Evolutionary conservation across 2,329 filamentous ascomycete species (phyloP), one percentile per base, ranked within the genome.

Genomic region (Seiridium unicorne): DNA sequence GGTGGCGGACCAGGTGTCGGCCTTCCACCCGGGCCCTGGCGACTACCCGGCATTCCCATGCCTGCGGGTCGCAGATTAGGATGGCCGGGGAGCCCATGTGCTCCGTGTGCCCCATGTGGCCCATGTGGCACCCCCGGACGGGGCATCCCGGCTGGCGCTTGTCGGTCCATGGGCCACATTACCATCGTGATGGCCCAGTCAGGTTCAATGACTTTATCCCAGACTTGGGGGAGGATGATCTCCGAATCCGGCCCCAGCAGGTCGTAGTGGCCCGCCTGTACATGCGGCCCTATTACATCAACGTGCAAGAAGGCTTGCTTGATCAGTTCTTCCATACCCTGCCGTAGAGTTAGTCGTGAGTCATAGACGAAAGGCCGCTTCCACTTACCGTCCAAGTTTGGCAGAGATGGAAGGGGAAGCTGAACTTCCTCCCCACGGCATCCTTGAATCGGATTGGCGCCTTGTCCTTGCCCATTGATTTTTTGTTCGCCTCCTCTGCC

Each of bases 401-500:
- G 74, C 93, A 97, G 36, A 96, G 74, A 64, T 93, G 86, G 76
- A 89, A 97, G 1, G 93, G 93, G 70, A 97, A 97, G 75, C 87
- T 95, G 73, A 96, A 97, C 74, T 96, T 97, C 65, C 93, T 85
- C 38, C 92, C 91, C 13, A 97, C 87, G 1, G 93, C 93, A 72
- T 97, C 93, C 76, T 96, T 96, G 78, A 96, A 96, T 66, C 89
- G 89, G 73, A 97, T 91, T 2, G 91, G 91, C 48, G 87, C 81
- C 73, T 92, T 90, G 46, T 88, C 84, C 62, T 83, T 83, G 63
- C 82, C 82, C 53, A 81, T 76, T 8, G 74, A 75, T 65, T 80
- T 79, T 64, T 74, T 76, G 11, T 69, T 70, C 1, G 74, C 77
- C 63, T 81, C 79, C 44, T 79, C 74, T 7, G 76, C 74, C 67